These are phyloP conservation scores for Lasiosphaeria miniovina DNA, from an alignment of 495 filamentous ascomycete species.

Conservation along the genomic window DNA sequence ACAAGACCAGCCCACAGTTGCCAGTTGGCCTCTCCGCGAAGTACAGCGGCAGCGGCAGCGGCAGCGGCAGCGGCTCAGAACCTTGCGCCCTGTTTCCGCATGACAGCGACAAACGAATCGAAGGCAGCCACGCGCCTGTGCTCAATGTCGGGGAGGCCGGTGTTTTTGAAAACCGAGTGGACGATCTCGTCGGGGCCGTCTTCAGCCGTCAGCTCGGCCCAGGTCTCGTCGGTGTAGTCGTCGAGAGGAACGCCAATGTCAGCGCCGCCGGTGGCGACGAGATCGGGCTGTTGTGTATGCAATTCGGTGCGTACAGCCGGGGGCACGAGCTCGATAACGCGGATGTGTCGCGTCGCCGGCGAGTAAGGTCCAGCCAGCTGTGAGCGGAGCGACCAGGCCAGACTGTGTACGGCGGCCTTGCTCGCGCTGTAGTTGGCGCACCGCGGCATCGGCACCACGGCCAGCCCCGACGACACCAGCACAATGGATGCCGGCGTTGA, in stretches of 20 bases:
- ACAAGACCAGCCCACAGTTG: too few relatives aligned
- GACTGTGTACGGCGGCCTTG: constrained; percentile 58
- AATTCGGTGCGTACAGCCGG: constrained; percentile 67
- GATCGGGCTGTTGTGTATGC: constrained; percentile 49
- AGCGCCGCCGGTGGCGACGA: constrained; percentile 34
- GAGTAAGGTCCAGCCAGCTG: constrained; percentile 43
- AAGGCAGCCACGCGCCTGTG: constrained; percentile 13
- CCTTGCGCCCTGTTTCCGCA: constrained; percentile 16
- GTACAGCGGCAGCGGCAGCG: too few relatives aligned
- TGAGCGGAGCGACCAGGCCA: constrained; percentile 55
- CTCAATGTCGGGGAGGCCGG: constrained; percentile 10
- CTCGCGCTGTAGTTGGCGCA: constrained; percentile 56
- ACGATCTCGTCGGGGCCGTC: constrained; percentile 49
- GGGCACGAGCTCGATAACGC: constrained; percentile 63
- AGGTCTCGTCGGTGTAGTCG: constrained; percentile 57
- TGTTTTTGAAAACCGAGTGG: constrained; percentile 18
- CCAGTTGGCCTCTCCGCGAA: too few relatives aligned
- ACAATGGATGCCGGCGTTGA: constrained; percentile 39
- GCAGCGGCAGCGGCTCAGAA: neutral
- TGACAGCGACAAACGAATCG: constrained; percentile 8
- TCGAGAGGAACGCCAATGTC: constrained; percentile 58
- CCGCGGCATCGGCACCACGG: constrained; percentile 50
- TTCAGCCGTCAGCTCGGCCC: constrained; percentile 49
- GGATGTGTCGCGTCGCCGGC: constrained; percentile 31
- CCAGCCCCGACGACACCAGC: constrained; percentile 52